Evolutionary conservation across 495 filamentous ascomycete genomes (phyloP).

Genomic region (Pyrenopolyporus hunteri): DNA sequence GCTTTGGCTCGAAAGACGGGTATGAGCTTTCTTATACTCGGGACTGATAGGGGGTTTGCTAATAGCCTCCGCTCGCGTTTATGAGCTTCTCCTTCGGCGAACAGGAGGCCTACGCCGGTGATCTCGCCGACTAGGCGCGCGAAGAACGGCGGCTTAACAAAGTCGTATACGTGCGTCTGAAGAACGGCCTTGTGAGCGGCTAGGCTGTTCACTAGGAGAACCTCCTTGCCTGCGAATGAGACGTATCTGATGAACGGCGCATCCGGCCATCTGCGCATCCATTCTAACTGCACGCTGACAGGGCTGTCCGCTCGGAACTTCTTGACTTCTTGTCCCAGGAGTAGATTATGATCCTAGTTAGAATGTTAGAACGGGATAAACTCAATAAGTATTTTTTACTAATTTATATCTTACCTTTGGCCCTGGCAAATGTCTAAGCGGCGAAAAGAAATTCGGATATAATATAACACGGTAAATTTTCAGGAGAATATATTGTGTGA

Average conservation of each 20-base stretch:
- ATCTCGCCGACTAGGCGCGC: constrained; percentile 42
- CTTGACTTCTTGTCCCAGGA: constrained; percentile 36
- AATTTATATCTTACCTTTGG: constrained; percentile 31
- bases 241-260: constrained; percentile 48
- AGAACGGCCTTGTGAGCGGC: constrained; percentile 46
- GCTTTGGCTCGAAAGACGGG: constrained; percentile 34
- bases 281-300: constrained; percentile 26
- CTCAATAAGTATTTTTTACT: not conserved
- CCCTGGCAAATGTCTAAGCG: constrained; percentile 41
- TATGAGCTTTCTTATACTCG: constrained; percentile 34
- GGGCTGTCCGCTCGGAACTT: constrained; percentile 34
- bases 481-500: constrained; percentile 23
- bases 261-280: constrained; percentile 43
- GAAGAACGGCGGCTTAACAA: constrained; percentile 45
- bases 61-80: constrained; percentile 40
- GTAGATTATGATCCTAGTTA: constrained; percentile 23
- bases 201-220: constrained; percentile 45
- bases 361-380: not conserved
- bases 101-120: constrained; percentile 41
- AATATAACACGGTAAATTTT: constrained; percentile 36
- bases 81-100: constrained; percentile 44
- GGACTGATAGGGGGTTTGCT: constrained; percentile 30
- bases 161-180: constrained; percentile 44
- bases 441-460: constrained; percentile 40
- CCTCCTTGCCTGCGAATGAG: constrained; percentile 42